phyloP scores from a whole-genome alignment of 495 filamentous ascomycete genomes.

The Amphirosellinia nigrospora region DNA sequence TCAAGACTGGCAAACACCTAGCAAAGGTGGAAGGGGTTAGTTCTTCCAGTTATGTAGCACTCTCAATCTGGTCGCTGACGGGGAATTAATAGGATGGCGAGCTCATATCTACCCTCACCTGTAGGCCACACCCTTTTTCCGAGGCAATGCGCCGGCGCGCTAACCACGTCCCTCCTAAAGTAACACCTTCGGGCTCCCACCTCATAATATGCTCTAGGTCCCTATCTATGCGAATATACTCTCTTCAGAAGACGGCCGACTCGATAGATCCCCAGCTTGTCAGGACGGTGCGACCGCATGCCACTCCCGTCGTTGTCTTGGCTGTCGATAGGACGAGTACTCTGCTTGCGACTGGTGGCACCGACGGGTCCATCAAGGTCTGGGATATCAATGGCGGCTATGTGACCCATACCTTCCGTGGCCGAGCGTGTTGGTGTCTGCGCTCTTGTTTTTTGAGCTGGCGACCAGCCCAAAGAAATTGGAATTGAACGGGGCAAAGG shows the following conservation, averaged over 20 bases:
- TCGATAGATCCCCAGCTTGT: slow-evolving; percentile 69
- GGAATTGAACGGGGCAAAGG: slow-evolving; percentile 34
- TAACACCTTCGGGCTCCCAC: slow-evolving; percentile 87
- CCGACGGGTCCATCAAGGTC: slow-evolving; percentile 92
- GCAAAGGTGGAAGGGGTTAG: slow-evolving; percentile 87
- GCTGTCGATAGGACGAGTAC: slow-evolving; percentile 86
- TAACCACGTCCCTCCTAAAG: slow-evolving; percentile 45
- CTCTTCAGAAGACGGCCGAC: slow-evolving; percentile 64
- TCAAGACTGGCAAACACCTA: slow-evolving; percentile 81
- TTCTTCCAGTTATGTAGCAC: slow-evolving; percentile 23
- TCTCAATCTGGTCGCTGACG: background rate
- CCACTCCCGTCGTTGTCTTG: slow-evolving; percentile 82
- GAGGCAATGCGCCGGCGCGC: slow-evolving; percentile 20
- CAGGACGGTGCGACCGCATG: slow-evolving; percentile 87
- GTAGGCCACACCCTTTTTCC: slow-evolving; percentile 52
- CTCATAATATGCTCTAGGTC: slow-evolving; percentile 91
- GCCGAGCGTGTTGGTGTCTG: slow-evolving; percentile 87
- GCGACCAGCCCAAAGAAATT: slow-evolving; percentile 47
- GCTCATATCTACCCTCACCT: slow-evolving; percentile 80
- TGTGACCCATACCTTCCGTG: slow-evolving; percentile 92
- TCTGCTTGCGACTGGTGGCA: slow-evolving; percentile 85
- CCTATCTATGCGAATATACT: slow-evolving; percentile 89
- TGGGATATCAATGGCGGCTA: slow-evolving; percentile 94
- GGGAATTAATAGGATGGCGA: slow-evolving; percentile 78
- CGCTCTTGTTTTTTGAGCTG: slow-evolving; percentile 88